A percentile compares a stretch with the other conserved stretches of the same genome.
phyloP scores from a whole-genome alignment of 2,329 filamentous ascomycete species.

The Aspergillus novoparasiticus region DNA sequence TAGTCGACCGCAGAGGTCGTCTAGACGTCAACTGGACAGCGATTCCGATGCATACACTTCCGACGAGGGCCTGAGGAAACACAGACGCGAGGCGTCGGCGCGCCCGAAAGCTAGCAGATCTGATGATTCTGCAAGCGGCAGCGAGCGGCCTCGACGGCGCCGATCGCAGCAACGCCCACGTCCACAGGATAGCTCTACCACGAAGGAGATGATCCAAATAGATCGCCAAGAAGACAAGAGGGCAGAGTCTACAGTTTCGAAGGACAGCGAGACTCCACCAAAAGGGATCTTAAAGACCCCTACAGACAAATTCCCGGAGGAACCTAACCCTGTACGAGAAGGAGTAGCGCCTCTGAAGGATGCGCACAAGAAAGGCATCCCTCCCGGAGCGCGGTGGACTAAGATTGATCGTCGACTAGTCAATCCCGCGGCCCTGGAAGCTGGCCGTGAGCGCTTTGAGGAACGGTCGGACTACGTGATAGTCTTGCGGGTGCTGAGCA shows the following conservation, averaged over 20 bases:
- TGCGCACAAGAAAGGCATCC: constrained; percentile 71
- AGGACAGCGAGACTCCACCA: constrained; percentile 66
- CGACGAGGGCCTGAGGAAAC: constrained; percentile 37
- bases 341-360: constrained; percentile 94
- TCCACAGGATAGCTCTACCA: constrained; percentile 17
- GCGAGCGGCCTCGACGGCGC: constrained; percentile 23
- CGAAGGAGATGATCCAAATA: constrained; percentile 19
- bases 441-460: constrained; percentile 88
- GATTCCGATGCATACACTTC: constrained; percentile 34
- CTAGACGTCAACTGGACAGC: constrained; percentile 25
- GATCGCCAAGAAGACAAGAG: constrained; percentile 30
- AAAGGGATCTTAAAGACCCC: constrained; percentile 87
- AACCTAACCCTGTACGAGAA: constrained; percentile 79
- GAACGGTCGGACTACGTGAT: constrained; percentile 93
- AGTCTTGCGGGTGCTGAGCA: constrained; percentile 81
- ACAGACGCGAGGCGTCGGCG: constrained; percentile 31
- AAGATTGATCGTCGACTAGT: constrained; percentile 88
- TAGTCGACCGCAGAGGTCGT: constrained; percentile 29
- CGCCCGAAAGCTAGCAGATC: constrained; percentile 29
- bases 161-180: constrained; percentile 29
- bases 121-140: constrained; percentile 27
- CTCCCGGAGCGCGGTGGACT: constrained; percentile 83
- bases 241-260: constrained; percentile 29
- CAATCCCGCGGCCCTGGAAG: constrained; percentile 82
- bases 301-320: constrained; percentile 81